Base-by-base conservation (phyloP, 257 asterid species). In the Marsdenia floribunda region DNA sequence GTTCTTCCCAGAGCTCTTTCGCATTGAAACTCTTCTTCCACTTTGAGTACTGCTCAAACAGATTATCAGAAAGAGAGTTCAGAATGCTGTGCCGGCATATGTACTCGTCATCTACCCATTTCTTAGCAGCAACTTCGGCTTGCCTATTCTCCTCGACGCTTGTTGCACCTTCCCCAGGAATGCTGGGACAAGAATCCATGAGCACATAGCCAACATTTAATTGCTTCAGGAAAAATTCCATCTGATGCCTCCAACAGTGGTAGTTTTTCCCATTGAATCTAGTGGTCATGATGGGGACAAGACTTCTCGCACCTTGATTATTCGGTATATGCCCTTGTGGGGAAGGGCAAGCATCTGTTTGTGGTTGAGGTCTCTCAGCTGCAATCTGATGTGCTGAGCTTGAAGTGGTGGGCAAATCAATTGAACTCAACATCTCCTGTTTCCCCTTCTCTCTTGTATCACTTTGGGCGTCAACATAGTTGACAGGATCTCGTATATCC, bases 1-100 rank as follows among this genome's bases (percentile, higher is more conserved):
- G 91, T 68, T 85, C 88, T 77, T 88, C 91, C 96, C 97, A 91
- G 0, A 91, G 91, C 80, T 88, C 93, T 76, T 80, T 78, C 21
- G 97, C 90, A 10, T 84, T 84, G 52, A 7, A 76, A n/a, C 65
- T 75, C 57, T 81, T 91, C 59, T 42, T 42, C 33, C 33, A 0
- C 47, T 75, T 87, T 2, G 92, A 88, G 83, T 89, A 86, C 42
- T 80, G 38, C 35, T 80, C 78, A 68, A 84, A 89, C 55, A 91
- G 92, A 73, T 50, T 38, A 82, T 91, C 96, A 16, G 81, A 80
- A 33, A 91, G 81, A 37, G 96, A 91, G 76, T 78, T 87, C 78
- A 89, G 72, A 68, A 91, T 89, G 80, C 84, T 78, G 85, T 66
- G 85, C 72, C 79, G 83, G 88, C 97, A 88, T 71, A 88, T 40